A percentile compares a stretch with the other conserved stretches of the same genome.
These are phyloP conservation scores for Cornus suecica DNA, from an alignment of 148 eudicot genomes.

Conservation along the genomic window DNA sequence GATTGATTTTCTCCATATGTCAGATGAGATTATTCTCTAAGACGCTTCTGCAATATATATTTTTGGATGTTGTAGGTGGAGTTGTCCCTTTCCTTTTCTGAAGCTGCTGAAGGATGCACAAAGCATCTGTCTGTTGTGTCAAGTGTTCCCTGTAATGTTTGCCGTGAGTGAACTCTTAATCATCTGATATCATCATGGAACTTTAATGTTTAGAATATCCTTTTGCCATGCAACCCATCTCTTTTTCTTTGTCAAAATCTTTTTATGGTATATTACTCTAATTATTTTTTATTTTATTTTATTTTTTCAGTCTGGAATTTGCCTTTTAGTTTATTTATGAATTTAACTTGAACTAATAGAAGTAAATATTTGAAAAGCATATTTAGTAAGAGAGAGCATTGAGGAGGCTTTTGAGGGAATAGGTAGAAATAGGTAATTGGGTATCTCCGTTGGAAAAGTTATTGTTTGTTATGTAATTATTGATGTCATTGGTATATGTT, in stretches of 20 bases:
- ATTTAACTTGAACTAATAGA: not conserved
- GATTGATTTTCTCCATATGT: constrained; percentile 8
- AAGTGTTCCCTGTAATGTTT: constrained; percentile 68
- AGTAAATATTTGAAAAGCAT: not conserved
- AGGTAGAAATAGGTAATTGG: not conserved
- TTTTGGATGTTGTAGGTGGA: constrained; percentile 51
- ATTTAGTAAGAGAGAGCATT: not conserved
- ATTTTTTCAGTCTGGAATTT: not conserved
- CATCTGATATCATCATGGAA: not conserved
- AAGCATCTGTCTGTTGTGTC: constrained; percentile 74
- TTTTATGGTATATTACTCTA: not conserved
- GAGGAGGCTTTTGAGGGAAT: not conserved
- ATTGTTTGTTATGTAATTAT: not conserved
- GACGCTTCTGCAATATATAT: constrained; percentile 12
- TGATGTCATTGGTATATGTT: not conserved
- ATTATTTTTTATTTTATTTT: too few species aligned
- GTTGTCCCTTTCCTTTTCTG: constrained; percentile 70
- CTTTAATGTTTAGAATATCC: not conserved
- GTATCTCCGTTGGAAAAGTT: not conserved
- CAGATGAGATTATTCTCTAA: not conserved
- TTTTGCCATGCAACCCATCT: not conserved
- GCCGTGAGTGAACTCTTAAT: constrained; percentile 82
- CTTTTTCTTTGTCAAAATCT: not conserved
- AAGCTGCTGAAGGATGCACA: constrained; percentile 86
- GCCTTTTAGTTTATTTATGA: not conserved